phyloP scores from a whole-genome alignment of 225 moss, liverwort and hornwort species.

The Ulota crispa region DNA sequence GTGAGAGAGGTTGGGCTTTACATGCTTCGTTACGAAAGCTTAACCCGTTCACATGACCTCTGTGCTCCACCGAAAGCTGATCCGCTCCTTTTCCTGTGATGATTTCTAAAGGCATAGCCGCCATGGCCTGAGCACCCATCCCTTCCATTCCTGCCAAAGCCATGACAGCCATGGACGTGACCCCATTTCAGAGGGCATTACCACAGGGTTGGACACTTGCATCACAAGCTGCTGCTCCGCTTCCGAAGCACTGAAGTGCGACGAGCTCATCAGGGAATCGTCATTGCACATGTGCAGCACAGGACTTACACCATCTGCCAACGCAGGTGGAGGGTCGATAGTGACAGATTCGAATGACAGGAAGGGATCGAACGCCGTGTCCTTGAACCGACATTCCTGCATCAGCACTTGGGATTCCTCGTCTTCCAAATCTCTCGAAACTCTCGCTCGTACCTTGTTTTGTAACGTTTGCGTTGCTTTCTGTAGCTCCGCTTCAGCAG shows the following conservation, averaged over 20 bases:
- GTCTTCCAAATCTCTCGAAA: conserved; percentile 59
- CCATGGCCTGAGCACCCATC: conserved; percentile 80
- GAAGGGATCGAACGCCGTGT: conserved; percentile 34
- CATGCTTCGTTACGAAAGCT: neutral
- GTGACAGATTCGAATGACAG: conserved; percentile 32
- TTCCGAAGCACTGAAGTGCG: conserved; percentile 45
- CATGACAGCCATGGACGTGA: conserved; percentile 76
- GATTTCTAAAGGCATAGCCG: conserved; percentile 54
- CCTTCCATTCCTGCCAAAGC: conserved; percentile 71
- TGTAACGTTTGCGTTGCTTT: conserved; percentile 66
- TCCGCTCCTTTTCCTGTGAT: conserved; percentile 32
- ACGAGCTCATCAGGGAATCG: no score
- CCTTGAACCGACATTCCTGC: conserved; percentile 77
- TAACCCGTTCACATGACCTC: conserved; percentile 33
- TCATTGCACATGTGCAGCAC: conserved; percentile 63
- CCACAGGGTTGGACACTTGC: conserved; percentile 78
- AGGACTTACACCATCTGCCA: conserved; percentile 59
- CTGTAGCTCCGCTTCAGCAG: conserved; percentile 83
- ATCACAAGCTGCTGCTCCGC: conserved; percentile 44
- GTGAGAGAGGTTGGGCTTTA: neutral
- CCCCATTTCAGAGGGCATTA: conserved; percentile 68
- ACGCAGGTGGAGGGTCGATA: conserved; percentile 43
- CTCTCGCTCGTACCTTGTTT: conserved; percentile 56
- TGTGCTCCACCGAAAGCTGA: conserved; percentile 59
- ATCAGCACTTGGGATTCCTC: conserved; percentile 76